Base-by-base conservation (phyloP, 2,329 filamentous ascomycete genomes). In the Lasiodiplodia theobromae region DNA sequence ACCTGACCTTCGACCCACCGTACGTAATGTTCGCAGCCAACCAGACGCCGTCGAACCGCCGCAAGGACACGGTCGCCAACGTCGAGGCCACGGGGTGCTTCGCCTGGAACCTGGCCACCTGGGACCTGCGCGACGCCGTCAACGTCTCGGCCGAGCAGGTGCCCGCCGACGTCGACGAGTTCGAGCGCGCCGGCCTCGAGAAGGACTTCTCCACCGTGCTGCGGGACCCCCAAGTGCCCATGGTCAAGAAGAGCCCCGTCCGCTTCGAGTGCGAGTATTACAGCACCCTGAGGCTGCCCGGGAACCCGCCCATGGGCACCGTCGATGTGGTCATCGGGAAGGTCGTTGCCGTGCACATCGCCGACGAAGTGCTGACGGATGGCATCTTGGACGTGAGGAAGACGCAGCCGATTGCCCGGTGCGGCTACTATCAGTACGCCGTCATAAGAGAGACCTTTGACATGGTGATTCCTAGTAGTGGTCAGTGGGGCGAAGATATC, bases 1-100 rank as follows among this genome's bases (percentile, higher is more conserved):
- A 89, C 71, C 82, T 89, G 0, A 88, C 86, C 38, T 89, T 88
- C 77, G 86, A 88, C 73, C 87, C 87, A 0, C 87, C 87, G 0
- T 88, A 88, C 73, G 84, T 89, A 34, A 87, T 89, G 84, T 89
- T 90, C 82, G 81, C 80, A 40, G 83, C 85, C 2, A 89, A 89
- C 76, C 85, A 88, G 74, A 86, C 84, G 0, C 77, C 82, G 0
- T 71, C 76, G 10, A 74, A 73, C 2, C 64, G 72, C 0, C 83
- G 84, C 68, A 89, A 89, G 74, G 86, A 89, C 76, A 88, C 84
- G 0, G 86, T 87, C 38, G 75, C 79, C 72, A 89, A 89, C 74
- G 84, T 80, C 71, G 86, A 89, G 74, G 71, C 79, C 6, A 87
- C 86, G 0, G 86, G 86, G 5, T 78, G 82, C 1, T 89, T 89